Base-by-base conservation (phyloP, 73 alveolate genomes). In the Blepharisma japonicum region DNA sequence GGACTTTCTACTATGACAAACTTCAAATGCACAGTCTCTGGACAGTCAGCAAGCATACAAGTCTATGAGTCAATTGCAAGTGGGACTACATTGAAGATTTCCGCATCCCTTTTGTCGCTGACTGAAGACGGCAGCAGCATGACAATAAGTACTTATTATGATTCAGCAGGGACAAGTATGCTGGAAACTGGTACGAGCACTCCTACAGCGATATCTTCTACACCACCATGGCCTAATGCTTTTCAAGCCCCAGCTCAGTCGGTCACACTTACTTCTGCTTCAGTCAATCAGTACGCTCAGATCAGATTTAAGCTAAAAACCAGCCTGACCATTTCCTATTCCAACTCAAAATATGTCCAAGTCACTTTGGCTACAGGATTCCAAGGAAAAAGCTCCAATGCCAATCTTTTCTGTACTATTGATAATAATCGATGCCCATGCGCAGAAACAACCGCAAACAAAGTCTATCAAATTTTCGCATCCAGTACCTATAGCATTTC, bases 271-370 rank as follows among this genome's bases (percentile, higher is more conserved):
- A 18, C 47, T 8, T 14, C 74, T 20, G 47, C 50, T 61, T 8
- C 23, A 14, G 4, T 18, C 2, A 14, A n/a, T 2, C 0, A n/a
- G 47, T 9, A 39, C 14, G 47, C 74, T 20, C 14, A 11, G 74
- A 61, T 61, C 23, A 9, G 18, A 2, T 61, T 61, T 61, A 61
- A 61, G 74, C 18, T 61, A 25, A 61, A 61, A 25, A n/a, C 74
- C 2, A 61, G 47, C 23, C 23, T 20, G 14, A 25, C 38, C 0
- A 61, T 61, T 14, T 20, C 74, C n/a, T 14, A 61, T 39, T 18
- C 23, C 3, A 25, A 3, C 23, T 20, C 50, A 14, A 39, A n/a
- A 18, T 61, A 61, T 61, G 2, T 61, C 23, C 38, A 14, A 18
- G 74, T 61, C 14, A 25, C 38, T 18, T 18, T 61, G 47, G 74